A percentile compares a stretch with the other conserved stretches of the same genome.
phyloP scores from a whole-genome alignment of 2,329 filamentous ascomycete genomes.

The Ustilaginoidea virens region DNA sequence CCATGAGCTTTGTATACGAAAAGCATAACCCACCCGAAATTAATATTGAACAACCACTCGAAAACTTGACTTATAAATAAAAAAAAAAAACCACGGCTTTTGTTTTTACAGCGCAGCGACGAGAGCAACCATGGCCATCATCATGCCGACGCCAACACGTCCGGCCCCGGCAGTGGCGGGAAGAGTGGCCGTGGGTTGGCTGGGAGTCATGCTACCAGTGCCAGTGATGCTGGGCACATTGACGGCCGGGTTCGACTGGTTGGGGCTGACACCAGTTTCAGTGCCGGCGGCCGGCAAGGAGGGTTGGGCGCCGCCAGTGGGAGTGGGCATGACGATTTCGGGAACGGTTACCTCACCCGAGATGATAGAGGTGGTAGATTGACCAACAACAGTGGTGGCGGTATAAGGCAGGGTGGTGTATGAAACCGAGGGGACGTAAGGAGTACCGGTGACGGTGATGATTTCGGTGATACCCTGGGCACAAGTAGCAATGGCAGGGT shows the following conservation, averaged over 20 bases:
- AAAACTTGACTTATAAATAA: no score
- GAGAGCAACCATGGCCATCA: constrained; percentile 27
- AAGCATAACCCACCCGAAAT: no score
- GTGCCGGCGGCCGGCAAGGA: constrained; percentile 7
- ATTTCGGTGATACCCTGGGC: constrained; percentile 50
- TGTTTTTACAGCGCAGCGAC: constrained; percentile 33
- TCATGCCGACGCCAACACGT: constrained; percentile 26
- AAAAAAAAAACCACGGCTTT: no score
- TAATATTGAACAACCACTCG: no score
- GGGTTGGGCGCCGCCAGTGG: constrained; percentile 7
- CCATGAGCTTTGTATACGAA: constrained; percentile 1
- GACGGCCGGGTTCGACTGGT: no score
- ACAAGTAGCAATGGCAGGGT: constrained; percentile 74
- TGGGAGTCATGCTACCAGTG: constrained; percentile 19
- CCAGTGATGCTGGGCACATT: constrained; percentile 16
- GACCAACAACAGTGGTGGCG: no score
- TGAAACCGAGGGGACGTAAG: constrained; percentile 31
- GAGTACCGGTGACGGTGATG: constrained; percentile 36
- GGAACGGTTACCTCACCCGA: constrained; percentile 37
- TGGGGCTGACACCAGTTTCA: constrained; percentile 2
- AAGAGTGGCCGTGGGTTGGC: constrained; percentile 15
- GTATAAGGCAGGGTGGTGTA: constrained; percentile 37
- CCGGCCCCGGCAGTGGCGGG: constrained; percentile 24
- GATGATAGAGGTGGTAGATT: constrained; percentile 32
- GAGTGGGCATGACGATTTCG: constrained; percentile 32